Base-by-base conservation (phyloP, 306 rosid species). In the Crotalaria pallida region DNA sequence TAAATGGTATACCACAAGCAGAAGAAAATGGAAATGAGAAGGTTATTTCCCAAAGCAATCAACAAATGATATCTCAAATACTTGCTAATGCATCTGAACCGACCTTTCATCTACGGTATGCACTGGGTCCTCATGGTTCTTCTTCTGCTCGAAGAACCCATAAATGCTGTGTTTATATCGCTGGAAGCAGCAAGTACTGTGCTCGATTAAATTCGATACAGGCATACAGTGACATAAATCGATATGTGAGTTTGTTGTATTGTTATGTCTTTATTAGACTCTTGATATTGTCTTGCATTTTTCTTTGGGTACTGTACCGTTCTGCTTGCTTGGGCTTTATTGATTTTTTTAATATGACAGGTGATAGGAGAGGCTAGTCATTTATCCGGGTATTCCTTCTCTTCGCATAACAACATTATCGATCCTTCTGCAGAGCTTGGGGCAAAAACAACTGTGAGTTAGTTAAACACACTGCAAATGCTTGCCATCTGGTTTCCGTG, bases 151-250 rank as follows among this genome's bases (percentile, higher is more conserved):
- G 60, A 65, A 86, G 81, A 63, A 83, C 87, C 73, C 96, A 95
- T 82, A 95, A 95, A 80, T 95, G 99, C 74, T 95, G 99, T 63
- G 97, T 91, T 78, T 95, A 87, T 82, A 86, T 95, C 65, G 96
- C 97, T 58, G 74, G 76, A 73, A 86, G 81, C 74, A 84, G 78
- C 86, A 91, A 83, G 64, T 91, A 95, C 77, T 95, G 96, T 79
- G 77, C 85, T 57, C 90, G 96, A 78, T 79, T 95, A 77, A 89
- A 83, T 84, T 95, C 99, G 63, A 83, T 89, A 76, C 99, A 91
- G 80, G 91, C 97, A 58, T 95, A 84, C 82, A 76, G 74, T 22
- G 97, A 95, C 86, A 87, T 95, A 58, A 95, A 95, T 74, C 92
- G 96, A 73, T 96, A 95, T 56, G 99, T 95, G 79, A 91, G 99